Percentiles rank a stretch among this genome's conserved stretches.
Conservation (phyloP, 495 filamentous ascomycete species). For the Aspergillus diversus region DNA sequence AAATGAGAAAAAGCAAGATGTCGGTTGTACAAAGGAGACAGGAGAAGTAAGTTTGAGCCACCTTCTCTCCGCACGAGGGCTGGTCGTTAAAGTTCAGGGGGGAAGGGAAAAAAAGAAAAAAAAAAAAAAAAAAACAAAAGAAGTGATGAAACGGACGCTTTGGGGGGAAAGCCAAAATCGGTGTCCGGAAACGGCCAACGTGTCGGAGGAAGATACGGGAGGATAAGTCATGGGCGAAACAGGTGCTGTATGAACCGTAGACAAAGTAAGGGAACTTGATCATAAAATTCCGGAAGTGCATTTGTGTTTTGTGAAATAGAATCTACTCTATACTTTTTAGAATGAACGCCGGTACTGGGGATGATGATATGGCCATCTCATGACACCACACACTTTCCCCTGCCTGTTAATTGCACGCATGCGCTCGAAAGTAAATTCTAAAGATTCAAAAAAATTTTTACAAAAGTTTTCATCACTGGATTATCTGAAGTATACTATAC, state of each 20-base stretch:
- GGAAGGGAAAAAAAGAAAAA: not conserved
- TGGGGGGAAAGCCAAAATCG: not conserved
- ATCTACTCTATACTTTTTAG: too few relatives aligned
- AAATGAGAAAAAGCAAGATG: not conserved
- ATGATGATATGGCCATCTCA: too few relatives aligned
- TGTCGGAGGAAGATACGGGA: not conserved
- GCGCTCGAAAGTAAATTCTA: not conserved
- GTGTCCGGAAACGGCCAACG: slow-evolving; percentile 11
- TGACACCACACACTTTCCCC: too few relatives aligned
- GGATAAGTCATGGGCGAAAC: too few relatives aligned
- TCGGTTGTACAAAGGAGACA: too few relatives aligned
- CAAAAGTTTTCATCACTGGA: not conserved
- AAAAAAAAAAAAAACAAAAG: too few relatives aligned
- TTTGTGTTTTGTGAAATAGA: too few relatives aligned
- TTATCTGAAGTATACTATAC: slow-evolving; percentile 1
- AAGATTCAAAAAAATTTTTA: not conserved
- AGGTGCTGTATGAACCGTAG: too few relatives aligned
- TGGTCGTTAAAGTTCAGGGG: slow-evolving; percentile 1
- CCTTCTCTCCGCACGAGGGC: not conserved
- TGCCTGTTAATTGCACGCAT: not conserved
- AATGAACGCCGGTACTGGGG: too few relatives aligned
- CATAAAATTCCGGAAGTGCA: too few relatives aligned
- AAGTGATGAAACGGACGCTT: not conserved
- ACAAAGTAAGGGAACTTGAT: too few relatives aligned
- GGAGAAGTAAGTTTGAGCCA: not conserved